These are phyloP conservation scores for Leccinum pachyderme DNA, from an alignment of 1,284 basidiomycete species.

Conservation along the genomic window DNA sequence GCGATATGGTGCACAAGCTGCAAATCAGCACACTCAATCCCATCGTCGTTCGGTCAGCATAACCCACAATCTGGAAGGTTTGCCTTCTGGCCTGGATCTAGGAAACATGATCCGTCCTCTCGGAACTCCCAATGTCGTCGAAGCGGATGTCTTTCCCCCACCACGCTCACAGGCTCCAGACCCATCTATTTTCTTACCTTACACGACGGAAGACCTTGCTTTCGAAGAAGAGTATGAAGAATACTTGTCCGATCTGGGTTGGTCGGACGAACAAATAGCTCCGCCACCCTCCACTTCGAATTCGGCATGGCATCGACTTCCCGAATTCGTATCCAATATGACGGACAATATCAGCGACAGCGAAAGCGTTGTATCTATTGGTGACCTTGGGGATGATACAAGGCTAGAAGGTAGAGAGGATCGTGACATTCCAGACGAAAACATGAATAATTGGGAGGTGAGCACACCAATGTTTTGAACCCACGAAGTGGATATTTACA, in stretches of 20 bases:
- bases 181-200: slow-evolving; percentile 80
- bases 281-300: slow-evolving; percentile 38
- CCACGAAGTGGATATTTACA: slow-evolving; percentile 2
- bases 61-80: slow-evolving; percentile 73
- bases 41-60: slow-evolving; percentile 78
- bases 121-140: slow-evolving; percentile 73
- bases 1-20: slow-evolving; percentile 70
- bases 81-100: slow-evolving; percentile 73
- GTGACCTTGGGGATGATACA: slow-evolving; percentile 75
- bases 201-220: slow-evolving; percentile 81
- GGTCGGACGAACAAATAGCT: slow-evolving; percentile 55
- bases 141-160: slow-evolving; percentile 81
- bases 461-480: slow-evolving; percentile 25
- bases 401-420: slow-evolving; percentile 66
- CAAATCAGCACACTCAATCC: slow-evolving; percentile 51
- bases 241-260: slow-evolving; percentile 78
- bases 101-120: slow-evolving; percentile 69
- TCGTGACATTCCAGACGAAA: slow-evolving; percentile 66
- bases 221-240: slow-evolving; percentile 89
- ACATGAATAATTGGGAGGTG: slow-evolving; percentile 93
- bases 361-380: slow-evolving; percentile 86
- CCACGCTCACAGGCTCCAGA: slow-evolving; percentile 79
- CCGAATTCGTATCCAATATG: slow-evolving; percentile 68
- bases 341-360: slow-evolving; percentile 84
- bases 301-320: slow-evolving; percentile 78